phyloP scores from a whole-genome alignment of 768 basidiomycete genomes.

The Lactarius trivialis region DNA sequence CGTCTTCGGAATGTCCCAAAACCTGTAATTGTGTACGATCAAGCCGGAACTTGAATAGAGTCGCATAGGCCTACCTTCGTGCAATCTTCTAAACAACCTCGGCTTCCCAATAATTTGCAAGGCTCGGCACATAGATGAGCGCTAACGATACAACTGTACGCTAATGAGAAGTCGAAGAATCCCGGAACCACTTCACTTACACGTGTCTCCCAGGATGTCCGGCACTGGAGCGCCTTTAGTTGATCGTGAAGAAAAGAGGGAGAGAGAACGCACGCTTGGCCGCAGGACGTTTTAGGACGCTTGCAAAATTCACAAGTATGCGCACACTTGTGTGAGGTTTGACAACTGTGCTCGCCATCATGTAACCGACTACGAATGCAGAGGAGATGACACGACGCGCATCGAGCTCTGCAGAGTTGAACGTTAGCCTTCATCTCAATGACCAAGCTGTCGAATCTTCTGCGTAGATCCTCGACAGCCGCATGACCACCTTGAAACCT shows the following conservation, averaged over 20 bases:
- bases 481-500: constrained; percentile 42
- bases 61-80: constrained; percentile 36
- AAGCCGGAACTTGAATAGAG: too few relatives aligned
- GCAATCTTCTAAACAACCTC: constrained; percentile 50
- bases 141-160: constrained; percentile 42
- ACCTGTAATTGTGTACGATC: constrained; percentile 32
- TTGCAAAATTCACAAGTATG: constrained; percentile 40
- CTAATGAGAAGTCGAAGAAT: not conserved
- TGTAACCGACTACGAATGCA: constrained; percentile 47
- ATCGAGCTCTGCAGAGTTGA: constrained; percentile 45
- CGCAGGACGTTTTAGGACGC: constrained; percentile 33
- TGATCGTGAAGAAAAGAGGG: not conserved
- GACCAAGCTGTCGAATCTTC: constrained; percentile 37
- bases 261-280: constrained; percentile 37
- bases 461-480: constrained; percentile 39
- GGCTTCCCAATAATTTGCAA: constrained; percentile 40
- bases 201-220: constrained; percentile 54
- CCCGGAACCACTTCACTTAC: constrained; percentile 30
- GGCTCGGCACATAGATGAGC: constrained; percentile 48
- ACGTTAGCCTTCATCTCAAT: constrained; percentile 43
- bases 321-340: constrained; percentile 42
- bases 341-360: constrained; percentile 42
- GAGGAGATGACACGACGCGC: constrained; percentile 41
- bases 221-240: constrained; percentile 33
- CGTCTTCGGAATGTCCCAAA: constrained; percentile 39